phyloP scores from a whole-genome alignment of 805 yeast genomes.

The Jamesozyma piceae region DNA sequence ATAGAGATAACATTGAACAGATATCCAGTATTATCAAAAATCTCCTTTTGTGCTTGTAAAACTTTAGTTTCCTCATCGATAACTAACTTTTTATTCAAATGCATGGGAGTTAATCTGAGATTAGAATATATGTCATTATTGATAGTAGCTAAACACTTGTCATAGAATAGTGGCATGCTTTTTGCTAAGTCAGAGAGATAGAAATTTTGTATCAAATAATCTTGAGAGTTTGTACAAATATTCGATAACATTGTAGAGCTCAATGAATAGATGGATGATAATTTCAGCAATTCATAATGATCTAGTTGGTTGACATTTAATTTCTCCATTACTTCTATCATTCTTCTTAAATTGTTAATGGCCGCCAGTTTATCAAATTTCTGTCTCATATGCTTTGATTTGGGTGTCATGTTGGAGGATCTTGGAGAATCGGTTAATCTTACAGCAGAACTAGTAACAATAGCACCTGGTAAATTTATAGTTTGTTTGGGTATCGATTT shows the following conservation, averaged over 20 bases:
- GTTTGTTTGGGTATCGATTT: neutral
- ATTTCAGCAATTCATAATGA: conserved; percentile 12
- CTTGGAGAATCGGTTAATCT: conserved; percentile 16
- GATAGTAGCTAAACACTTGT: conserved; percentile 12
- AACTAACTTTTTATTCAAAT: conserved; percentile 1
- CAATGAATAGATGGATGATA: conserved; percentile 18
- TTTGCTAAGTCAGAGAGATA: conserved; percentile 17
- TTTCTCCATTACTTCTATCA: conserved; percentile 11
- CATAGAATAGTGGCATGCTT: conserved; percentile 18
- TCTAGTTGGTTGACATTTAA: conserved; percentile 10
- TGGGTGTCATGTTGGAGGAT: conserved; percentile 29
- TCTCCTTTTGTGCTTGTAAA: conserved; percentile 5
- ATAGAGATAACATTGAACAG: conserved; percentile 39
- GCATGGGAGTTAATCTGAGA: conserved; percentile 8
- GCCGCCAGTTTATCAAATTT: conserved; percentile 22
- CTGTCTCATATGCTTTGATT: conserved; percentile 15
- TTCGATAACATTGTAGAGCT: conserved; percentile 15
- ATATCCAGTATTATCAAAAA: conserved; percentile 2
- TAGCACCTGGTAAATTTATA: neutral
- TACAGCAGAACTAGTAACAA: neutral
- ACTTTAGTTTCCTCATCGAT: conserved; percentile 2
- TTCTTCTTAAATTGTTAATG: conserved; percentile 10
- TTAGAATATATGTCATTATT: conserved; percentile 11
- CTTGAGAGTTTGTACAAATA: conserved; percentile 4
- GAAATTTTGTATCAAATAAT: conserved; percentile 6